Conservation (phyloP, 2,329 filamentous ascomycete genomes). For the Elsinoe fawcettii region DNA sequence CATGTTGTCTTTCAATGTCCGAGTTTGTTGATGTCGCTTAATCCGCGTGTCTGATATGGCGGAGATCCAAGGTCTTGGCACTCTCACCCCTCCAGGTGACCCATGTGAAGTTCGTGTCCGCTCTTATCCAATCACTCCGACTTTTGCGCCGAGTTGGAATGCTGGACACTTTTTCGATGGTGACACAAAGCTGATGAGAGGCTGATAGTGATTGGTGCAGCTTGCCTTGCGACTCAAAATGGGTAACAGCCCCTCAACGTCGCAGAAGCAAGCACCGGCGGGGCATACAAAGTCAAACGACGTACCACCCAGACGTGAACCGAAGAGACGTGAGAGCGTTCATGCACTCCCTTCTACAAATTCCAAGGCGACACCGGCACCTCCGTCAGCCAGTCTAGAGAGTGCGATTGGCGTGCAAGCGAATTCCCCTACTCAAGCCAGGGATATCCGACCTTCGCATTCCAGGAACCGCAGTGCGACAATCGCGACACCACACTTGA, state of each 20-base stretch:
- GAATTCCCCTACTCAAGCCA: conserved; percentile 16
- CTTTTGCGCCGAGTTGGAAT: conserved; percentile 6
- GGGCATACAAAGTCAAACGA: conserved; percentile 19
- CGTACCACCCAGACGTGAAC: conserved; percentile 22
- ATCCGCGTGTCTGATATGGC: neutral
- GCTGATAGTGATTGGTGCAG: conserved; percentile 7
- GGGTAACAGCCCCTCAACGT: conserved; percentile 41
- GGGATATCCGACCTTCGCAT: conserved; percentile 17
- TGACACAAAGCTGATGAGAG: conserved; percentile 1
- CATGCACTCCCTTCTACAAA: conserved; percentile 28
- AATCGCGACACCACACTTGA: conserved; percentile 22
- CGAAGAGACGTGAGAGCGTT: conserved; percentile 34
- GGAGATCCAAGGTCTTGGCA: conserved; percentile 1
- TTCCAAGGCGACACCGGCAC: conserved; percentile 32
- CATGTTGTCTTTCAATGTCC: neutral
- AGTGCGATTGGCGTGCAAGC: conserved; percentile 22
- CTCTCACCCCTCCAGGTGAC: conserved; percentile 4
- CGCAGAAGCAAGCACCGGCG: conserved; percentile 18
- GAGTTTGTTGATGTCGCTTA: too few relatives aligned
- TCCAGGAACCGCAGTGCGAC: conserved; percentile 27
- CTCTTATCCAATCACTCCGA: neutral
- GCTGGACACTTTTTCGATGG: neutral
- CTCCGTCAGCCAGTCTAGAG: conserved; percentile 32
- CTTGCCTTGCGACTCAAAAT: conserved; percentile 26
- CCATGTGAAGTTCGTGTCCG: neutral